phyloP scores from a whole-genome alignment of 2,329 filamentous ascomycete species.

The Ophiostoma sp. region DNA sequence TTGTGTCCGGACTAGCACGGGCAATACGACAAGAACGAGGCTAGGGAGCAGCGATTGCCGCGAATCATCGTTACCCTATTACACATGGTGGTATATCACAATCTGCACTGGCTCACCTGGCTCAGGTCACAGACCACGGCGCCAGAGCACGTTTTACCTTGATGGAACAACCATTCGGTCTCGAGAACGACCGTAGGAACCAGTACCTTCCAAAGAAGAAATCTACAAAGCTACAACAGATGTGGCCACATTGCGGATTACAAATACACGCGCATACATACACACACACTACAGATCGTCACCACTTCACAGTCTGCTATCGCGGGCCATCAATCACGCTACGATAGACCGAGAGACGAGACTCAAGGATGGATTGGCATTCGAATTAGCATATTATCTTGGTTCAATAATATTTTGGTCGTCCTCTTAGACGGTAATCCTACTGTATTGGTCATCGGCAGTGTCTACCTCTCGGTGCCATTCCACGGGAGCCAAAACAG shows the following conservation, averaged over 20 bases:
- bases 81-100: neutral
- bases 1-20: slow-evolving; percentile 19
- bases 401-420: neutral
- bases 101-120: neutral
- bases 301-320: neutral
- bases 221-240: neutral
- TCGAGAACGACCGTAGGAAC: neutral
- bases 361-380: neutral
- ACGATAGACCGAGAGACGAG: neutral
- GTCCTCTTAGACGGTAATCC: no score
- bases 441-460: neutral
- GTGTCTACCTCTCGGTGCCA: neutral
- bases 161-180: neutral
- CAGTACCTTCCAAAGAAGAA: neutral
- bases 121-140: neutral
- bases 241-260: neutral
- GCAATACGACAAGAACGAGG: slow-evolving; percentile 8
- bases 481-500: neutral
- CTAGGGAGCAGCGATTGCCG: neutral
- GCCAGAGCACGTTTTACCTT: no score
- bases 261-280: neutral
- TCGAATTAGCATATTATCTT: neutral
- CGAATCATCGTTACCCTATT: neutral
- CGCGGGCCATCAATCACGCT: neutral
- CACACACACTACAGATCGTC: neutral